These are phyloP conservation scores for Arabis alpina DNA, from an alignment of 345 rosid genomes.

Conservation along the genomic window DNA sequence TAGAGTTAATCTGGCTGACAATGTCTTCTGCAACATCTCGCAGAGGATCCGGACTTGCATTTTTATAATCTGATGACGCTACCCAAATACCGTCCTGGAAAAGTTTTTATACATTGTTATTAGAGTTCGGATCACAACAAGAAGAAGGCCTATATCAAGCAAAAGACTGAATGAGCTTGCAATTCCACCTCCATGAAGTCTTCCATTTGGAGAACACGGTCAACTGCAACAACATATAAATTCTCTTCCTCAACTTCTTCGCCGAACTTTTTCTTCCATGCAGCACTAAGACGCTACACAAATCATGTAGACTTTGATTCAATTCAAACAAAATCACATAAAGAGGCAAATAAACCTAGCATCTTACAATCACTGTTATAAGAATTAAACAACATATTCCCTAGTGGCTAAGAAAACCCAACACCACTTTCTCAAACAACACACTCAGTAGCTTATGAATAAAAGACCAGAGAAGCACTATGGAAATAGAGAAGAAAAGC, in stretches of 20 bases:
- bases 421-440: neutral
- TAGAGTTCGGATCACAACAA: slow-evolving; percentile 10
- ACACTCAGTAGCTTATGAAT: slow-evolving; percentile 4
- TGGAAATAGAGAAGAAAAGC: neutral
- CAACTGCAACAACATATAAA: slow-evolving; percentile 63
- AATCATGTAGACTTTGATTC: slow-evolving; percentile 5
- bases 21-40: slow-evolving; percentile 70
- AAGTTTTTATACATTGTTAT: neutral
- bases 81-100: slow-evolving; percentile 81
- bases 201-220: slow-evolving; percentile 82
- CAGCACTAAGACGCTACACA: slow-evolving; percentile 61
- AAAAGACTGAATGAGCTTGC: neutral
- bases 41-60: slow-evolving; percentile 84
- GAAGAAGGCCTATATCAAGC: too few relatives aligned
- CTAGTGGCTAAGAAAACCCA: neutral
- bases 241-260: slow-evolving; percentile 61
- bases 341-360: neutral
- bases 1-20: slow-evolving; percentile 70
- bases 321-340: slow-evolving; percentile 8
- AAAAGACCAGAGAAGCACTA: too few relatives aligned
- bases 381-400: neutral
- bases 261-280: slow-evolving; percentile 82
- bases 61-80: slow-evolving; percentile 67
- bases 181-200: slow-evolving; percentile 79
- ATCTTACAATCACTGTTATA: neutral